phyloP scores from a whole-genome alignment of 2,329 filamentous ascomycete species.

The Botryotinia calthae region DNA sequence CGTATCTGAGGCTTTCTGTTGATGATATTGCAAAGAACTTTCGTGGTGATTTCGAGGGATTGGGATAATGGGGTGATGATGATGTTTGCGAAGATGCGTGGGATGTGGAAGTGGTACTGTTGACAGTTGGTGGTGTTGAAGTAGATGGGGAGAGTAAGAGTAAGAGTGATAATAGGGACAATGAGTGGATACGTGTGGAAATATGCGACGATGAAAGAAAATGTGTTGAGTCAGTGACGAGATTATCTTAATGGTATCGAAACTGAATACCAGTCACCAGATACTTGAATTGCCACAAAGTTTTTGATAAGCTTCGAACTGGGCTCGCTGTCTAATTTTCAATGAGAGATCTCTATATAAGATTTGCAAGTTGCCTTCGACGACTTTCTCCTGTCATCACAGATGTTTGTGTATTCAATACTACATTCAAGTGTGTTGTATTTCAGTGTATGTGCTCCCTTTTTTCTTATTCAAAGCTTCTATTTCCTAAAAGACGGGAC shows the following conservation, averaged over 20 bases:
- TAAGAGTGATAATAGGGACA: rapidly evolving
- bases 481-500: too few relatives aligned
- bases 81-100: background rate
- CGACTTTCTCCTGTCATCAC: background rate
- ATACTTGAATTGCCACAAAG: background rate
- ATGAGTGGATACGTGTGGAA: rapidly evolving
- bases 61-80: background rate
- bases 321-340: background rate
- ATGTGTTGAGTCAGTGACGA: background rate
- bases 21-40: background rate
- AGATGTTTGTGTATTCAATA: too few relatives aligned
- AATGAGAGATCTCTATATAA: background rate
- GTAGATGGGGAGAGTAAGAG: background rate
- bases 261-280: background rate
- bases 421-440: too few relatives aligned
- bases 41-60: background rate
- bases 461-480: too few relatives aligned
- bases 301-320: rapidly evolving
- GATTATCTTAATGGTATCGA: background rate
- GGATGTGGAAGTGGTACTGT: rapidly evolving
- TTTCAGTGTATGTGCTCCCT: too few relatives aligned
- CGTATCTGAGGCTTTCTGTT: background rate
- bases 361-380: background rate
- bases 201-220: background rate
- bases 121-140: background rate